Evolutionary conservation across 2,329 filamentous ascomycete species (phyloP).

Genomic region (Microdochium paspali): DNA sequence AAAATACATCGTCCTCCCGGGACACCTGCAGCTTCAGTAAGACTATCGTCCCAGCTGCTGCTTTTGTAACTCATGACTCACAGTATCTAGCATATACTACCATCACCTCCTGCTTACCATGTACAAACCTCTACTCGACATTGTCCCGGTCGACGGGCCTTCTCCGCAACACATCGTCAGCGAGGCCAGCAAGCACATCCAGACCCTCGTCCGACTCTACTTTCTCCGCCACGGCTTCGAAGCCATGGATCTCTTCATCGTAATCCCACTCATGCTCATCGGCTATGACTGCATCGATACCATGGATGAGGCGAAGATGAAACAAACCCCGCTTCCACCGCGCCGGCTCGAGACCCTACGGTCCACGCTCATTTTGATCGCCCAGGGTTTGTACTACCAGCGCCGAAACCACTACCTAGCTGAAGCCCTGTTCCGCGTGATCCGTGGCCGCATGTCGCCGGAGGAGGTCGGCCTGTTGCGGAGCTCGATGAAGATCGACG

Average conservation of each 20-base stretch:
- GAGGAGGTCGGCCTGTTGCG: slow-evolving; percentile 11
- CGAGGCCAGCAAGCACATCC: slow-evolving; percentile 12
- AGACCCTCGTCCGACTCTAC: slow-evolving; percentile 18
- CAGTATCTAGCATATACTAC: background rate
- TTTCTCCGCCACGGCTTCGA: slow-evolving; percentile 21
- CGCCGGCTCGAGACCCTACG: slow-evolving; percentile 15
- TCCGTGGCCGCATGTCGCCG: slow-evolving; percentile 21
- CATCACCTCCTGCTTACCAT: background rate
- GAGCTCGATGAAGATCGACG: slow-evolving; percentile 6
- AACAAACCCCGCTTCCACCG: background rate
- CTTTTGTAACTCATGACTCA: background rate
- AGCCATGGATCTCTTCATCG: slow-evolving; percentile 9
- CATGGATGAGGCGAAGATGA: background rate
- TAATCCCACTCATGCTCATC: slow-evolving; percentile 8
- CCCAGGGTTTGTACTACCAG: slow-evolving; percentile 21
- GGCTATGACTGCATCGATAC: background rate
- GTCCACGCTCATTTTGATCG: slow-evolving; percentile 22
- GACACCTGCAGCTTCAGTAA: slow-evolving; percentile 26
- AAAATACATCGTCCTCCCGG: slow-evolving; percentile 19
- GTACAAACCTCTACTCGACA: background rate
- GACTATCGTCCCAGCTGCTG: slow-evolving; percentile 2
- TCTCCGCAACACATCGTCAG: slow-evolving; percentile 4
- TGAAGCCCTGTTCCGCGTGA: slow-evolving; percentile 20
- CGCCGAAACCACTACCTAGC: slow-evolving; percentile 23
- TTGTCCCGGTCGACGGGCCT: background rate